Percentiles rank a stretch among this genome's conserved stretches.
These are phyloP conservation scores for Exophiala viscosa DNA, from an alignment of 2,329 filamentous ascomycete genomes.

Conservation along the genomic window DNA sequence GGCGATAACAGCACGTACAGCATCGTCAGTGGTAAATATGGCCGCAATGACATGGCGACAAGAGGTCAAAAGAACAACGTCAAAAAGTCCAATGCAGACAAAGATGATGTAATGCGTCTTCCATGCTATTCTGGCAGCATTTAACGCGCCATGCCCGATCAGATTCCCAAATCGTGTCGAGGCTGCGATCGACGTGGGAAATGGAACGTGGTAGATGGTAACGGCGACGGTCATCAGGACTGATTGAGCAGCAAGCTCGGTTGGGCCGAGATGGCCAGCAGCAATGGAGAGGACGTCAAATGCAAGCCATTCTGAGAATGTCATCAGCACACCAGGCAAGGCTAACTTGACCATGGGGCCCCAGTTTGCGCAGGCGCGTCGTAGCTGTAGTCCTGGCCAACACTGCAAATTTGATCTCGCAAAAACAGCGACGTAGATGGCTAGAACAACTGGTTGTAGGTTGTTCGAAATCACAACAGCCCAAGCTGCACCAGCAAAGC, in stretches of 20 bases:
- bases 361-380: constrained; percentile 64
- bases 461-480: constrained; percentile 66
- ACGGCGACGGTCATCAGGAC: constrained; percentile 74
- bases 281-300: constrained; percentile 78
- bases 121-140: constrained; percentile 68
- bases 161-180: constrained; percentile 80
- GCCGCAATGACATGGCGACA: constrained; percentile 65
- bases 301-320: constrained; percentile 77
- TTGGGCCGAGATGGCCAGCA: constrained; percentile 66
- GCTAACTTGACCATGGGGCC: constrained; percentile 72
- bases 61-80: constrained; percentile 60
- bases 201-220: constrained; percentile 77
- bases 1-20: constrained; percentile 61
- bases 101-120: constrained; percentile 64
- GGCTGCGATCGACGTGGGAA: constrained; percentile 74
- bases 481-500: constrained; percentile 68
- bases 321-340: constrained; percentile 78
- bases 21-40: constrained; percentile 63
- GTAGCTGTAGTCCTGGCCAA: constrained; percentile 65
- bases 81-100: constrained; percentile 64
- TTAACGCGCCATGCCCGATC: constrained; percentile 72
- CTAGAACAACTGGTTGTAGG: constrained; percentile 61
- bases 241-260: constrained; percentile 73
- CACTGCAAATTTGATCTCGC: constrained; percentile 59
- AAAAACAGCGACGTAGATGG: constrained; percentile 63